Evolutionary conservation across 352 stramenopile species (phyloP), one percentile per base, ranked within the genome.

Genomic region (Globisporangium middletonii): DNA sequence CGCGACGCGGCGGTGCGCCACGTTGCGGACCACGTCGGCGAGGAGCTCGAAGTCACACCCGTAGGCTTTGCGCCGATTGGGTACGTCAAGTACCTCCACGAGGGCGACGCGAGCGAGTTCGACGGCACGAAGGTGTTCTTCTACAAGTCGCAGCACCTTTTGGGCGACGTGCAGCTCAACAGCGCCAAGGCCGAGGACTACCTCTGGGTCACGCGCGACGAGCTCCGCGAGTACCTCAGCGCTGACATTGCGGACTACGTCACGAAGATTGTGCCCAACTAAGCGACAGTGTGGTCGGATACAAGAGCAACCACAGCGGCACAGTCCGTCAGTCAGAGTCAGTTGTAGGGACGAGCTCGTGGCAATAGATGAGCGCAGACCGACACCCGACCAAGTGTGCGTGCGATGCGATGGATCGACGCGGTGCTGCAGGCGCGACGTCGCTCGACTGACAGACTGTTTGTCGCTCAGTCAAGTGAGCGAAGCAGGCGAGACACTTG

Each of bases 111-210:
- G 23, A 52, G 47, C 47, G 47, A 73, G 51, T 86, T 78, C 51
- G 75, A 91, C 53, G 83, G 83, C 60, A 94, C 83, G 43, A 94
- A 94, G 63, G 69, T 94, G 41, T 94, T 94, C 58, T 91, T 92
- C 60, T 94, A 92, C 75, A 94, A 94, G 69, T 79, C 83, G 28
- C 80, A 93, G 71, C 57, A 80, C 19, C 55, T 83, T 37, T 50
- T 62, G 45, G 79, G 80, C 65, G 74, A 89, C 49, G 78, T 89
- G 60, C 46, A 66, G 56, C 63, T 90, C 46, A 86, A 94, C 59
- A 55, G 56, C 44, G 48, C 59, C 37, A 84, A 89, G 66, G 73
- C 79, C 35, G 70, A 53, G 41, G 84, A 94, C 71, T 92, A 88
- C 63, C 62, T 92, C 30, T 94, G 84, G 84, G 84, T 91, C 62